Percentiles rank a stretch among this genome's conserved stretches.
These are phyloP conservation scores for Rhodotorula sp. DNA, from an alignment of 1,284 basidiomycete species.

Conservation along the genomic window DNA sequence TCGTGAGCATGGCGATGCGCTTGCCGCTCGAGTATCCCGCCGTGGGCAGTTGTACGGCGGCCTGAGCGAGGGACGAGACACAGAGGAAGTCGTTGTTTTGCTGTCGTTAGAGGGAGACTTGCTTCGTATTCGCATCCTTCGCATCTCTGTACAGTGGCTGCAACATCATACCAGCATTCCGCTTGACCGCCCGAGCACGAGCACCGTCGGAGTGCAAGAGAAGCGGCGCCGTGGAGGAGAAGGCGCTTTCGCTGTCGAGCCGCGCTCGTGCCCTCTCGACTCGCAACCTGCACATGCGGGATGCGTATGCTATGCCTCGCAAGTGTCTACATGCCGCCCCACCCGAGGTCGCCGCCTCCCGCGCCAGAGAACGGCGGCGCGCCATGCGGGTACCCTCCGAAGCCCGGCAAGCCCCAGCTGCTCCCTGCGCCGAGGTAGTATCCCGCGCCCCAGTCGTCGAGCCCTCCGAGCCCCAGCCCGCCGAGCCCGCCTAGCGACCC, in stretches of 20 bases:
- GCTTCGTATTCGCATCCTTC: too few relatives aligned
- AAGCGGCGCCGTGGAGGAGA: too few relatives aligned
- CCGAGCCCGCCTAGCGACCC: slow-evolving; percentile 12
- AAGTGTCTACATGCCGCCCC: not conserved
- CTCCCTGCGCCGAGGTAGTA: slow-evolving; percentile 3
- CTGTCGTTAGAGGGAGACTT: too few relatives aligned
- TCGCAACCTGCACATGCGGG: too few relatives aligned
- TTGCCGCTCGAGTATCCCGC: slow-evolving; percentile 51
- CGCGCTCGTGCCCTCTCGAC: too few relatives aligned
- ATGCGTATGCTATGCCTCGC: not conserved
- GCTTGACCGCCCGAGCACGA: too few relatives aligned
- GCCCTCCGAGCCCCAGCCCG: slow-evolving; percentile 10
- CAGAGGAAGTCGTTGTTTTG: not conserved
- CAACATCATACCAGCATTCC: too few relatives aligned
- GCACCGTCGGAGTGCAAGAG: too few relatives aligned
- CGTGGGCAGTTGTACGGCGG: slow-evolving; percentile 13
- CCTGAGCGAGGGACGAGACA: not conserved
- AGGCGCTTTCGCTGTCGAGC: too few relatives aligned
- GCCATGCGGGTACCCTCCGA: not conserved
- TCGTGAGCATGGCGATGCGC: slow-evolving; percentile 53
- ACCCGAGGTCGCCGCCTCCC: not conserved
- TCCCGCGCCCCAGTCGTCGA: slow-evolving; percentile 18
- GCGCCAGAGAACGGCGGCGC: not conserved
- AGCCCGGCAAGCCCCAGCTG: slow-evolving; percentile 14
- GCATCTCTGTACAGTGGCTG: too few relatives aligned